A percentile compares a stretch with the other conserved stretches of the same genome.
Evolutionary conservation across 2,329 filamentous ascomycete genomes (phyloP).

Genomic region (Pseudogymnoascus sp.): DNA sequence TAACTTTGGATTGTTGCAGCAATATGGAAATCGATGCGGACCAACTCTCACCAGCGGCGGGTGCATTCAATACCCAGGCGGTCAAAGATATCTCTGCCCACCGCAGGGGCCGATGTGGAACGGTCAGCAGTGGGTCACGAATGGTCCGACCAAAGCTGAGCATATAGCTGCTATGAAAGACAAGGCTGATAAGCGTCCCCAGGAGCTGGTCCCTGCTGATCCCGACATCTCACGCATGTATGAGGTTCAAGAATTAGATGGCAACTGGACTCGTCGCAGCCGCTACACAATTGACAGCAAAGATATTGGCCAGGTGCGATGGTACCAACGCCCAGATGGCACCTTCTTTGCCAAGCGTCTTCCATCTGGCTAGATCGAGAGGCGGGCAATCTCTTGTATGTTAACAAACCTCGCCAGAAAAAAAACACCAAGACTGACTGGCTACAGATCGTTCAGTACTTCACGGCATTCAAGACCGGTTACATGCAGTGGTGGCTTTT

Average conservation of each 20-base stretch:
- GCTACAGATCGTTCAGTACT: not conserved
- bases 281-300: slow-evolving; percentile 54
- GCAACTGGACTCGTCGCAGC: slow-evolving; percentile 52
- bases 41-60: not conserved
- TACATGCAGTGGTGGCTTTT: not conserved
- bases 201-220: slow-evolving; percentile 57
- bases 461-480: not conserved
- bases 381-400: not conserved
- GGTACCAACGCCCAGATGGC: slow-evolving; percentile 52
- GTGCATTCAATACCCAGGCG: not conserved
- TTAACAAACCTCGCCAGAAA: not conserved
- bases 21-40: slow-evolving; percentile 2
- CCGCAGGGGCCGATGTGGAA: slow-evolving; percentile 11
- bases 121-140: slow-evolving; percentile 54
- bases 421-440: not conserved
- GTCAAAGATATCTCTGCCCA: slow-evolving; percentile 1
- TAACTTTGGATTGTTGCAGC: not conserved
- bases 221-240: slow-evolving; percentile 55
- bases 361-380: slow-evolving; percentile 24
- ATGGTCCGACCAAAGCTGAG: slow-evolving; percentile 43
- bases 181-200: slow-evolving; percentile 30
- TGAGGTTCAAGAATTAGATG: slow-evolving; percentile 53
- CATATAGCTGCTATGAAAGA: slow-evolving; percentile 9
- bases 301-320: slow-evolving; percentile 43
- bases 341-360: slow-evolving; percentile 56